Evolutionary conservation across 257 asterid species (phyloP), one percentile per base, ranked within the genome.

Genomic region (Salvia splendens): DNA sequence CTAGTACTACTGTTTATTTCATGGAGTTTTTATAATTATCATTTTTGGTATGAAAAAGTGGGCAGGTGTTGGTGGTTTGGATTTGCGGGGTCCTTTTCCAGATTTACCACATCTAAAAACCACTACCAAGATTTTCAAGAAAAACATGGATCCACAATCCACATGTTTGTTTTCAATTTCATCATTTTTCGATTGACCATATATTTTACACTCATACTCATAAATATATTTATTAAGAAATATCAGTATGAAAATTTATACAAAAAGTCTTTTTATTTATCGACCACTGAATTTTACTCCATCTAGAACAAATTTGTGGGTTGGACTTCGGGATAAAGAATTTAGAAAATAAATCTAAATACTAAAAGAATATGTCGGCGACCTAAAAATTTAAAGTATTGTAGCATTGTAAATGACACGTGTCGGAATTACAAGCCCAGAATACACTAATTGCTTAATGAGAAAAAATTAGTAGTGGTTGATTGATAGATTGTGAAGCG

Each of bases 31-130:
- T 11, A 24, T 2, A 52, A 52, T 9, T 17, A 3, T 52, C 4
- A 4, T 20, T 54, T 28, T 12, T 48, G 5, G 6, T 35, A 59
- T 36, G 9, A 42, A 61, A 61, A 65, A 58, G 66, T 52, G 16
- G 43, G 8, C 32, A 12, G 6, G 15, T 32, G 8, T 67, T 47
- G 72, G 80, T 80, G 77, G 75, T 64, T 78, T 75, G 64, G 82
- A 75, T 83, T 73, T 76, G 86, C 45, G 74, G 86, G 85, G 81
- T 67, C 77, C 55, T 10, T 45, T 24, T 14, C 1, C 2, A 72
- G 78, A 83, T 78, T 68, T 67, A 67, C 46, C 68, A 48, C 81
- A 52, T 71, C 69, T 42, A 45, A 65, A 69, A n/a, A 38, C 54
- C 77, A 76, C 65, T 28, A 33, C 9, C 16, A 11, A 12, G 17